These are phyloP conservation scores for Perkinsus marinus DNA, from an alignment of 169 alveolate species.

Conservation along the genomic window DNA sequence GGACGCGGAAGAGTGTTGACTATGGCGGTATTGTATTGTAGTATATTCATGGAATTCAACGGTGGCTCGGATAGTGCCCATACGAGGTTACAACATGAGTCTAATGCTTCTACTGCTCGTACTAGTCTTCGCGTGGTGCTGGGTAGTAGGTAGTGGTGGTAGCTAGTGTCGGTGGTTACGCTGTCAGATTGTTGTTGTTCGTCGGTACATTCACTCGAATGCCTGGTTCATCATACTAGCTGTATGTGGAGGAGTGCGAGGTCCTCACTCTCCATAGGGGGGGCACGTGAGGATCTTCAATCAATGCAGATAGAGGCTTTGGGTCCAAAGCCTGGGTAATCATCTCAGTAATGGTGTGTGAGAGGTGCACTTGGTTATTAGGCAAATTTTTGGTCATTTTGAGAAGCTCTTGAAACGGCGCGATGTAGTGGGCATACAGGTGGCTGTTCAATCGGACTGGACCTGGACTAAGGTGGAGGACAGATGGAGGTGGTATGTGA, in stretches of 20 bases:
- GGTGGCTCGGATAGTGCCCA: too few species aligned
- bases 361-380: background rate
- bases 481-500: background rate
- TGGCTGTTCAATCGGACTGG: conserved; percentile 47
- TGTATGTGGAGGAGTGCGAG: background rate
- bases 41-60: too few species aligned
- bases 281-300: background rate
- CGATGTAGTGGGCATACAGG: background rate
- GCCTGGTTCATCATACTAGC: background rate
- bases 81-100: too few species aligned
- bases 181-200: background rate
- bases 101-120: too few species aligned
- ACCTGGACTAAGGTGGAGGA: conserved; percentile 37
- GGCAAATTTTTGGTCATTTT: background rate
- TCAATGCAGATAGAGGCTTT: background rate
- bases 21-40: too few species aligned
- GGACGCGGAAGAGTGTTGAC: too few species aligned
- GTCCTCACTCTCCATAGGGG: background rate
- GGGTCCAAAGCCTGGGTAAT: background rate
- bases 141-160: background rate
- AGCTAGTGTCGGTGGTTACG: background rate
- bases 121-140: background rate
- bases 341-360: background rate
- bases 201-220: background rate
- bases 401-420: background rate